These are phyloP conservation scores for Zostera marina DNA, from an alignment of 116 monocot species.

Conservation along the genomic window DNA sequence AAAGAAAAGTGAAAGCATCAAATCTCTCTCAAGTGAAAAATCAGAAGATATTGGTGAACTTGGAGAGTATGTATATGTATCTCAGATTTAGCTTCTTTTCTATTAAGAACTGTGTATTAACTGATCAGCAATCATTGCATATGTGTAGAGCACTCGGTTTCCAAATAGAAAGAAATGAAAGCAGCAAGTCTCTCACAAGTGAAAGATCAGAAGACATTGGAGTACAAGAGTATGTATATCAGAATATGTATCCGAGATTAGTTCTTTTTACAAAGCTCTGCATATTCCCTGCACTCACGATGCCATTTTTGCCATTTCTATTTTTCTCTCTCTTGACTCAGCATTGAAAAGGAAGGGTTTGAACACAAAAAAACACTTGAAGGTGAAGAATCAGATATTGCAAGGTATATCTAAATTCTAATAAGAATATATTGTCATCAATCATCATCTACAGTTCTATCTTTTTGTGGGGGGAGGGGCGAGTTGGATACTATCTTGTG, in stretches of 20 bases:
- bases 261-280: too few relatives aligned
- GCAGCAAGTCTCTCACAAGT: constrained; percentile 5
- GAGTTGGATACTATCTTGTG: too few relatives aligned
- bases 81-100: too few relatives aligned
- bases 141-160: background rate
- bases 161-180: background rate
- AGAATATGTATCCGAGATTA: background rate
- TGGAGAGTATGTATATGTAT: constrained; percentile 1
- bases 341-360: background rate
- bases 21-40: background rate
- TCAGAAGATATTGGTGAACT: background rate
- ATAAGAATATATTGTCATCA: background rate
- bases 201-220: constrained; percentile 1
- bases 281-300: too few relatives aligned
- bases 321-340: too few relatives aligned
- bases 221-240: background rate
- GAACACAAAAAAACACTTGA: background rate
- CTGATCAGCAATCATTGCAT: too few relatives aligned
- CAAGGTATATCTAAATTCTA: background rate
- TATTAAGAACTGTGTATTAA: too few relatives aligned
- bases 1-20: background rate
- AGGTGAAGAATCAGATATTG: constrained; percentile 1
- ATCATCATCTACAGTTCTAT: background rate
- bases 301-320: too few relatives aligned
- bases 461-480: too few relatives aligned